Evolutionary conservation across 345 rosid species (phyloP), one percentile per base, ranked within the genome.

Genomic region (Eutrema yunnanense): DNA sequence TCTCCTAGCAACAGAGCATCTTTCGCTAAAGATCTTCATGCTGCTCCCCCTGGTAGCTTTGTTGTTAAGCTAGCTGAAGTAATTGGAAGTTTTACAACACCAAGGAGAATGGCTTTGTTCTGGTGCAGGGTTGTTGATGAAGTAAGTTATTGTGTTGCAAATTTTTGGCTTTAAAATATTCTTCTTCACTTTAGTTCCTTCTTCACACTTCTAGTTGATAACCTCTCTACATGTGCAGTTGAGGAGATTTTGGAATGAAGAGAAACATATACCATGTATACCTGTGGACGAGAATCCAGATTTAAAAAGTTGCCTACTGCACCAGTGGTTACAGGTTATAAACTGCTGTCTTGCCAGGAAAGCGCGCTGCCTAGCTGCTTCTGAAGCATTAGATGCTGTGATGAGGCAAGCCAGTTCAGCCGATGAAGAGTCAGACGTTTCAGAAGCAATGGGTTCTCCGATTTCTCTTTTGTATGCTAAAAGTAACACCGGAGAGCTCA

Each of bases 341-440:
- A 95, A 95, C 77, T 86, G 97, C 51, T 95, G 99, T 72, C 75
- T 95, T 78, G 82, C 92, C 22, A 87, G 97, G 77, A 95, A 92
- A 87, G 83, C 77, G 46, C 92, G 80, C 26, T 81, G 65, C 51
- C 6, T 42, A 68, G 65, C 84, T 69, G 92, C 93, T 9, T 79
- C 86, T 5, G 88, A 87, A 82, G 86, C 90, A 65, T 77, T 92
- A 79, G 93, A 88, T 76, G 82, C 84, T 51, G 82, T 81, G 58
- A 80, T 95, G 81, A 85, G 81, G 76, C 82, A 86, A 67, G 80
- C 84, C 65, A 80, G 75, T 81, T 75, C 81, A 36, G 75, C 55
- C 46, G 12, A 68, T 69, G 83, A 88, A 71, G 82, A 81, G 32
- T 73, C 84, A 37, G 78, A 69, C 54, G 66, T 72, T 76, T 73